Base-by-base conservation (phyloP, 1,139 yeast species). In the Lodderomyces oxycetoniae region DNA sequence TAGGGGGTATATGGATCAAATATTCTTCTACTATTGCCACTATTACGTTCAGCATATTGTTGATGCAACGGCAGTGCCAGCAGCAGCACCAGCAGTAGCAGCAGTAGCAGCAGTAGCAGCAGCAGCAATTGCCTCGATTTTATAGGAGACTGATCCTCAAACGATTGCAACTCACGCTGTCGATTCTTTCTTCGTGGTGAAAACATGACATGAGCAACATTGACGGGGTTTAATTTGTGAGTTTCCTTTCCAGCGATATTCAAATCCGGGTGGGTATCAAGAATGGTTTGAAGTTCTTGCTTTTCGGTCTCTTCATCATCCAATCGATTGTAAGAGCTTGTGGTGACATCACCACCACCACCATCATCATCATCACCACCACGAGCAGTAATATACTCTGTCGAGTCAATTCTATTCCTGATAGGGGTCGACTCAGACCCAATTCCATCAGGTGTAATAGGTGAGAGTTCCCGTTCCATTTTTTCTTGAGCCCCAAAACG, bases 161-260 rank as follows among this genome's bases (percentile, higher is more conserved):
- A 19, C 10, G 22, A 19, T 19, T 19, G 22, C 15, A 29, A 17
- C 7, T 27, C 23, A 12, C 45, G 46, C 59, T 22, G 34, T 31
- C 26, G 21, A 12, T 29, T 15, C 5, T 30, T 36, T 23, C 30
- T 36, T 20, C 10, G 48, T 20, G 72, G 73, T 17, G 75, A 70
- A 44, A 74, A 67, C 17, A 65, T 49, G 12, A 71, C 67, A 32
- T 61, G 59, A 1, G 74, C 67, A 10, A 61, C 63, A 41, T 63
- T 66, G 3, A 65, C 60, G 0, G 73, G 66, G 39, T 67, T 67
- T 20, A 61, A 31, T 22, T 36, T 11, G n/a, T 24, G 26, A 6
- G 7, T 34, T 10, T 44, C 39, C 13, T 54, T 47, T n/a, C 37
- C 31, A 2, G 67, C 66, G n/a, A 52, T 40, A 5, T 55, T 49